Evolutionary conservation across 2,329 filamentous ascomycete genomes (phyloP).

Genomic region (Xylaria arbuscula): DNA sequence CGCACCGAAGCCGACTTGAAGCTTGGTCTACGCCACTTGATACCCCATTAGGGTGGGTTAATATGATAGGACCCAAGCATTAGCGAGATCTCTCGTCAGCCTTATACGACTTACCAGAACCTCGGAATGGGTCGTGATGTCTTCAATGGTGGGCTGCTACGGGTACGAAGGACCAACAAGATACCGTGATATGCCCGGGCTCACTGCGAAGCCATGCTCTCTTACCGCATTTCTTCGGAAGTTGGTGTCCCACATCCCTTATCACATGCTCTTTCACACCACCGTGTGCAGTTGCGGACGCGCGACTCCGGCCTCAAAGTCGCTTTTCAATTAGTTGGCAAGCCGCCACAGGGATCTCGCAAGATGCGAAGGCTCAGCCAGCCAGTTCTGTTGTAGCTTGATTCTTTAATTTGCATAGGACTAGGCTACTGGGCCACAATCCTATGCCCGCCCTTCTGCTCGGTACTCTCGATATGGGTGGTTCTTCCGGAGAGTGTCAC

Average conservation of each 20-base stretch:
- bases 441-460: constrained; percentile 2
- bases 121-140: constrained; percentile 5
- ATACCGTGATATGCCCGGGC: background rate
- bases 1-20: background rate
- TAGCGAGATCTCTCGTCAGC: constrained; percentile 34
- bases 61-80: constrained; percentile 23
- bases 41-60: background rate
- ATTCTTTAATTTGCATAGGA: constrained; percentile 15
- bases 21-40: constrained; percentile 20
- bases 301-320: constrained; percentile 28
- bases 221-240: constrained; percentile 10
- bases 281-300: constrained; percentile 9
- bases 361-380: constrained; percentile 8
- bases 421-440: constrained; percentile 13
- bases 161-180: constrained; percentile 5
- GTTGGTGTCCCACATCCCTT: constrained; percentile 2
- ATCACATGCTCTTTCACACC: constrained; percentile 19
- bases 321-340: constrained; percentile 4
- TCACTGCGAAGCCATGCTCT: constrained; percentile 10
- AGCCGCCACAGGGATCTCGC: constrained; percentile 20
- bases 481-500: constrained; percentile 16
- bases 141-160: constrained; percentile 18
- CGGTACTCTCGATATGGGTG: background rate
- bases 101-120: constrained; percentile 17
- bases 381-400: constrained; percentile 3